A percentile compares a stretch with the other conserved stretches of the same genome.
These are phyloP conservation scores for Citrullus mucosospermus DNA, from an alignment of 306 rosid species.

Conservation along the genomic window DNA sequence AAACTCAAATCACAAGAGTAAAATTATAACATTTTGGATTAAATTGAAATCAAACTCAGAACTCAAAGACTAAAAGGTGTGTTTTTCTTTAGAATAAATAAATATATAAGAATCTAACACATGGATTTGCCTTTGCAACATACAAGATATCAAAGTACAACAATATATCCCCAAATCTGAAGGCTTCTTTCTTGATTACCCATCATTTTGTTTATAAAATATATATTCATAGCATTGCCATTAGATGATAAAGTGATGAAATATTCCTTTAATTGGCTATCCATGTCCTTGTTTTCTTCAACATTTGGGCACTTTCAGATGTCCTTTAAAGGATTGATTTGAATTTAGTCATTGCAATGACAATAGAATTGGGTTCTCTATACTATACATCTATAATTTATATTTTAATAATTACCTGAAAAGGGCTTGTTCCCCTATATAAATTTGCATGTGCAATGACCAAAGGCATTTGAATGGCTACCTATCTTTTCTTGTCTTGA, in stretches of 20 bases:
- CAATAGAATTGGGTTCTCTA: not conserved
- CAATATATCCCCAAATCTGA: constrained; percentile 26
- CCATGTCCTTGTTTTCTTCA: not conserved
- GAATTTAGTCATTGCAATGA: not conserved
- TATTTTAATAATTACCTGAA: not conserved
- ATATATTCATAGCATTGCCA: not conserved
- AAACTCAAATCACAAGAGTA: too few relatives aligned
- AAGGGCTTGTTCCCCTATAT: not conserved
- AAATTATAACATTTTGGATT: too few relatives aligned
- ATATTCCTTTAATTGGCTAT: not conserved
- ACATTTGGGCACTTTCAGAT: not conserved
- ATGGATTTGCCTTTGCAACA: constrained; percentile 49
- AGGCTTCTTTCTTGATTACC: constrained; percentile 3
- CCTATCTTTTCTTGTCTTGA: not conserved
- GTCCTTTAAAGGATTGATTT: not conserved
- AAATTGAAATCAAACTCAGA: too few relatives aligned
- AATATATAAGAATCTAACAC: constrained; percentile 51
- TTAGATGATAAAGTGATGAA: not conserved
- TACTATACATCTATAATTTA: not conserved
- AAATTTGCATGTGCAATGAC: not conserved
- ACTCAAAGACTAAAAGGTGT: too few relatives aligned
- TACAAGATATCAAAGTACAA: constrained; percentile 40
- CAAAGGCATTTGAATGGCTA: not conserved
- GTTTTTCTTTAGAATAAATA: not conserved
- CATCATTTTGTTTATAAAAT: not conserved